Base-by-base conservation (phyloP, 1,284 basidiomycete genomes). In the Coniferiporia sulphurascens region DNA sequence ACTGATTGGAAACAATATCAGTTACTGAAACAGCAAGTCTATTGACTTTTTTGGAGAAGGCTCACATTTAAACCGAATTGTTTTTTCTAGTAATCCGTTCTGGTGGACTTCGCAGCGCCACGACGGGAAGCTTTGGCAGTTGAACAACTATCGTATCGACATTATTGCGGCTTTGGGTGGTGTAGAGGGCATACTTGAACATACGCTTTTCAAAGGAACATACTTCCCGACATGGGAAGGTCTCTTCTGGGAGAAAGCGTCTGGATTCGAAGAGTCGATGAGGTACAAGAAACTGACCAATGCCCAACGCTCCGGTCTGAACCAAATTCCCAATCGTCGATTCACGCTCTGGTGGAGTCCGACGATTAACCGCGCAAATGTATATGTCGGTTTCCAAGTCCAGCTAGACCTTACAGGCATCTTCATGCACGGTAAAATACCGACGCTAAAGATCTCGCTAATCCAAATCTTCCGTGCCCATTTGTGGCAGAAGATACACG, bases 381-480 rank as follows among this genome's bases (percentile, higher is more conserved):
- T 98, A 73, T 98, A 98, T 71, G 95, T 98, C 71, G 97, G 96
- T 84, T 99, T 99, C 90, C 97, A 99, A 74, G 97, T 99, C 19
- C 97, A 98, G 70, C 84, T 98, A 53, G 96, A 98, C 80, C 75
- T 98, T 65, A 98, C 96, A 22, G 96, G 94, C 71, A 92, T 92
- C 61, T 92, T 93, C 79, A 93, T 92, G 91, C 94, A 97, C 74
- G 95, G 95, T 68, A 98, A 99, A 79, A 95, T 99, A 66, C 96
- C 97, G 4, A 98, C 96, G 4, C 77, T 96, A 66, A 96, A 97
- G 79, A 97, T 98, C 74, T 95, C 91, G 75, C 86, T 96, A 76
- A 99, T 99, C 68, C 96, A 99, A 72, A 97, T 99, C 69, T 99
- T 99, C 93, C 92, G 96, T 78, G 97, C 97, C 56, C 97, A 99